Conservation (phyloP, 805 yeast genomes). For the Priceomyces castillae region DNA sequence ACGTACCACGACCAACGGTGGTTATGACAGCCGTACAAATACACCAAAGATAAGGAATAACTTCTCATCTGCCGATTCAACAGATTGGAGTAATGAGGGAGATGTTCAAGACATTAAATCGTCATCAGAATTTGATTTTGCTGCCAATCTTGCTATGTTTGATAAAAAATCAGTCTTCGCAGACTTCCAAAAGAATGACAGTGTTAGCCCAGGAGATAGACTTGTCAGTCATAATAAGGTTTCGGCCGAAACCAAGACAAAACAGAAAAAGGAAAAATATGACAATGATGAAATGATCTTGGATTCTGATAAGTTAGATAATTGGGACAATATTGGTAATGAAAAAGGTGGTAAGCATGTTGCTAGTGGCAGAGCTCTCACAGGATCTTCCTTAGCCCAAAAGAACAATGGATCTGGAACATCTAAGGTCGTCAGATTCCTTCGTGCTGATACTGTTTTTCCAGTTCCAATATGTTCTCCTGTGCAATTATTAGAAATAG, state of each 20-base stretch:
- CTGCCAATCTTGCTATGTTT: constrained; percentile 73
- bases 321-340: constrained; percentile 51
- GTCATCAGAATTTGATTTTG: constrained; percentile 78
- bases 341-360: constrained; percentile 6
- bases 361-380: constrained; percentile 1
- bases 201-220: constrained; percentile 55
- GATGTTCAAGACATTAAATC: constrained; percentile 46
- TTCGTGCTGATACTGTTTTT: constrained; percentile 20
- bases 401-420: constrained; percentile 13
- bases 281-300: constrained; percentile 76
- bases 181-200: constrained; percentile 66
- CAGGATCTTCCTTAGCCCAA: constrained; percentile 10
- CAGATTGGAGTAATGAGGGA: constrained; percentile 44
- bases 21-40: constrained; percentile 5
- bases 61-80: constrained; percentile 14
- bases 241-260: constrained; percentile 17
- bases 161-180: constrained; percentile 79
- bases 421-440: constrained; percentile 17
- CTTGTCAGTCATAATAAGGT: constrained; percentile 73
- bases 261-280: constrained; percentile 46
- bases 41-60: constrained; percentile 9
- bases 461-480: constrained; percentile 66
- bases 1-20: constrained; percentile 6
- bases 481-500: constrained; percentile 74
- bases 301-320: constrained; percentile 39